Conservation (phyloP, 2,329 filamentous ascomycete genomes). For the Botrytis aclada region DNA sequence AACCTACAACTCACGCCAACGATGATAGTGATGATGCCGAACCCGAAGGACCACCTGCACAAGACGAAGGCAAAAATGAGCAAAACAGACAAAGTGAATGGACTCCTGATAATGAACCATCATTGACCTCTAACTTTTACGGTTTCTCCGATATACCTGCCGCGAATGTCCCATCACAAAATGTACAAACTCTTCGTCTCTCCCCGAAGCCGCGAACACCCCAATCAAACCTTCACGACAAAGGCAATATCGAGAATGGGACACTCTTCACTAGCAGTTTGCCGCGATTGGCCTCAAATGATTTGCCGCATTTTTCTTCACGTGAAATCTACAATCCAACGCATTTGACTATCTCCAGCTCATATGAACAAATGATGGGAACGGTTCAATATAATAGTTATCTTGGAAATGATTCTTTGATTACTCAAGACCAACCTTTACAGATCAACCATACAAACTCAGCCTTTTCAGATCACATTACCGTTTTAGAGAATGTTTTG, state of each 20-base stretch:
- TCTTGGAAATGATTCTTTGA: background rate
- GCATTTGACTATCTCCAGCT: background rate
- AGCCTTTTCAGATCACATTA: slow-evolving; percentile 13
- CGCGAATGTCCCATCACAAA: background rate
- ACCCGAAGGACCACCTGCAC: background rate
- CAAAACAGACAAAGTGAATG: background rate
- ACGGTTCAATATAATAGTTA: slow-evolving; percentile 10
- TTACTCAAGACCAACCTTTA: background rate
- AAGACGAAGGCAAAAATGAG: background rate
- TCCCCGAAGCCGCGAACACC: background rate
- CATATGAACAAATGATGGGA: slow-evolving; percentile 15
- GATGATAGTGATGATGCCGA: slow-evolving; percentile 16
- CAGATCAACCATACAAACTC: slow-evolving; percentile 9
- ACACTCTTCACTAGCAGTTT: background rate
- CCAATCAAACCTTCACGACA: background rate
- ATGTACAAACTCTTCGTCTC: slow-evolving; percentile 3
- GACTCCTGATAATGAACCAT: background rate
- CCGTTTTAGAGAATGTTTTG: slow-evolving; percentile 1
- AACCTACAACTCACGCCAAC: background rate
- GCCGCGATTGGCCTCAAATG: slow-evolving; percentile 6
- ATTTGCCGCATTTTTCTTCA: background rate
- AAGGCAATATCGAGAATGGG: background rate
- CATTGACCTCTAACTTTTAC: background rate
- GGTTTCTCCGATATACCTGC: slow-evolving; percentile 3
- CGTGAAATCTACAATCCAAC: background rate